Base-by-base conservation (phyloP, 2,329 filamentous ascomycete species). In the Parafenestella ontariensis region DNA sequence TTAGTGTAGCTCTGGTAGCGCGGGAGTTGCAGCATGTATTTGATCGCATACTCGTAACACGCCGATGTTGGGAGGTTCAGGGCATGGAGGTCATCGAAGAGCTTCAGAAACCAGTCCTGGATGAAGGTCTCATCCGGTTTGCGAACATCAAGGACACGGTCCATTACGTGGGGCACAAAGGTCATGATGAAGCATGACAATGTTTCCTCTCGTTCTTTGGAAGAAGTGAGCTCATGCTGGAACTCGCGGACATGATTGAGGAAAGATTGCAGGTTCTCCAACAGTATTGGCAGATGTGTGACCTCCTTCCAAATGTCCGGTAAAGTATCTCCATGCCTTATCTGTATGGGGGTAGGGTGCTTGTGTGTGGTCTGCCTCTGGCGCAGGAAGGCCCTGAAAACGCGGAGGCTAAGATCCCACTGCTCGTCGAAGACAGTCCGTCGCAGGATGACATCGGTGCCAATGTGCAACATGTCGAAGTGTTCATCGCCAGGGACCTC, bases 371-470 rank as follows among this genome's bases (percentile, higher is more conserved):
- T 50, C 18, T 31, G 44, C 24, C 26, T 59, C 23, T 40, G 54
- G 20, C 36, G 54, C 23, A 59, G 52, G 53, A 69, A 70, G 1
- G 49, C 45, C 15, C 55, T 56, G 43, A 66, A 71, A 2, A 76
- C 62, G 34, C 65, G 66, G 4, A 75, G 31, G 21, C 64, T 66
- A 13, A 75, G 62, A 28, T 74, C 70, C 76, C 76, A 78, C 33
- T 75, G 68, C 24, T 71, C 63, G 31, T 72, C 66, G 10, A 59
- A 46, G 9, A 77, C 64, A 6, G 66, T 66, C 5, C 64, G 67
- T 17, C 56, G 62, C 13, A 77, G 55, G 13, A 76, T 42, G 65
- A 64, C 45, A 45, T 71, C 65, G 5, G 68, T 71, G 15, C 73
- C 73, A 33, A 70, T 52, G 29, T 64, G 50, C 10, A 60, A 18